Evolutionary conservation across 768 basidiomycete genomes (phyloP).

Genomic region (Russula compacta): DNA sequence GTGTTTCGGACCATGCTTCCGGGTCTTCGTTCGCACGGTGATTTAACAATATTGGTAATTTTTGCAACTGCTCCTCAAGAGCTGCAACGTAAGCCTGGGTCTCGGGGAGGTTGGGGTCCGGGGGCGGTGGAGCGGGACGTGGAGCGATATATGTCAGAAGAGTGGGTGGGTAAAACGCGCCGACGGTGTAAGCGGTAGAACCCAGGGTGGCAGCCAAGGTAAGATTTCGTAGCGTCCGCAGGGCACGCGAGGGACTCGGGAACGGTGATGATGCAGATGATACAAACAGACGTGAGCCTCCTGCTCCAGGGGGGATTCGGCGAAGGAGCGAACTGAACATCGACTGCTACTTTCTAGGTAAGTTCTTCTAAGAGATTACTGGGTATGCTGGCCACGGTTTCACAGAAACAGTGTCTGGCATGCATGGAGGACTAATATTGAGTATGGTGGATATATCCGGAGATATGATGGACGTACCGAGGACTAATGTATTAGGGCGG

Average conservation of each 20-base stretch:
- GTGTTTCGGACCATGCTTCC: constrained; percentile 63
- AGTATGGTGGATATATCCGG: neutral
- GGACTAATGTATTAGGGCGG: neutral
- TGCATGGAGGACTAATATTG: neutral
- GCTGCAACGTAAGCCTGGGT: constrained; percentile 46
- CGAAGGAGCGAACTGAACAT: constrained; percentile 5
- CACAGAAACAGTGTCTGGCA: neutral
- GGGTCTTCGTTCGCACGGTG: constrained; percentile 43
- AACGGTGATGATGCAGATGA: neutral
- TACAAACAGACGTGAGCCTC: neutral
- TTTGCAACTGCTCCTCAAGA: constrained; percentile 63
- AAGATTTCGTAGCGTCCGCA: neutral
- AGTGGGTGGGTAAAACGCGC: constrained; percentile 63
- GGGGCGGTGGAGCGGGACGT: constrained; percentile 65
- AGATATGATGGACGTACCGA: neutral
- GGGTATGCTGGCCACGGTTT: neutral
- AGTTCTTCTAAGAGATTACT: neutral
- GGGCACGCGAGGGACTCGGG: neutral
- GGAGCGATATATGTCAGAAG: constrained; percentile 65
- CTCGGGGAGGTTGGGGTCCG: constrained; percentile 46
- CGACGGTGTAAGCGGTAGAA: constrained; percentile 36
- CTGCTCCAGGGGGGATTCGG: neutral
- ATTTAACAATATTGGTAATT: constrained; percentile 47
- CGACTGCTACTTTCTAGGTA: neutral
- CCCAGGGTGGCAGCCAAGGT: constrained; percentile 8